Evolutionary conservation across 75 land plant genomes (phyloP).

Genomic region (Azolla pinnata): DNA sequence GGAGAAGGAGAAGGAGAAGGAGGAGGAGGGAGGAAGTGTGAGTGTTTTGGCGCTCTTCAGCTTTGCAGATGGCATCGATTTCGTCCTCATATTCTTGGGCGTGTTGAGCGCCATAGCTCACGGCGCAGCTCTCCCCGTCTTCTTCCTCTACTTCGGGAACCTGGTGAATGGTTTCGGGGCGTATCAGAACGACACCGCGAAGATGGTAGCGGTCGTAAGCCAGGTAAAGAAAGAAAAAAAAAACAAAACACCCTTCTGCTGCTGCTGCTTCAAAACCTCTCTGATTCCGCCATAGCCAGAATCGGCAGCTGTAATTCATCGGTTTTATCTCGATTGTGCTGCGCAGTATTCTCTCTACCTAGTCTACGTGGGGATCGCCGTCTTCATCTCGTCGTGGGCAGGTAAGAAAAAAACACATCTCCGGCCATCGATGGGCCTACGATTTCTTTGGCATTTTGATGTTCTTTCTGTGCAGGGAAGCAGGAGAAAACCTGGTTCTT

Average conservation of each 20-base stretch:
- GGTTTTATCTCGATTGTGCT: conserved; percentile 9
- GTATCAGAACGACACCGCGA: conserved; percentile 10
- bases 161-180: conserved; percentile 25
- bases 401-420: too few relatives aligned
- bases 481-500: neutral
- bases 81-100: conserved; percentile 13
- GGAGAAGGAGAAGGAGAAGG: conserved; percentile 5
- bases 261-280: too few relatives aligned
- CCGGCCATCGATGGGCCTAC: neutral
- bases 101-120: conserved; percentile 12
- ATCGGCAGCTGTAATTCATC: too few relatives aligned
- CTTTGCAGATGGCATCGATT: conserved; percentile 24
- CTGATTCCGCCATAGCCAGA: too few relatives aligned
- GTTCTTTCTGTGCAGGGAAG: neutral
- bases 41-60: conserved; percentile 13
- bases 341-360: conserved; percentile 81
- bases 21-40: neutral
- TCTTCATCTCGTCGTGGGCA: conserved; percentile 75
- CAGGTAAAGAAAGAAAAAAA: conserved; percentile 6
- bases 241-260: neutral
- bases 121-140: conserved; percentile 16
- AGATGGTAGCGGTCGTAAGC: conserved; percentile 6
- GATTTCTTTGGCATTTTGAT: neutral
- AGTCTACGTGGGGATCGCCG: conserved; percentile 78
- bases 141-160: conserved; percentile 31